A percentile compares a stretch with the other conserved stretches of the same genome.
Conservation (phyloP, 129 eudicot genomes). For the Chrysanthemum lavandulifolium region DNA sequence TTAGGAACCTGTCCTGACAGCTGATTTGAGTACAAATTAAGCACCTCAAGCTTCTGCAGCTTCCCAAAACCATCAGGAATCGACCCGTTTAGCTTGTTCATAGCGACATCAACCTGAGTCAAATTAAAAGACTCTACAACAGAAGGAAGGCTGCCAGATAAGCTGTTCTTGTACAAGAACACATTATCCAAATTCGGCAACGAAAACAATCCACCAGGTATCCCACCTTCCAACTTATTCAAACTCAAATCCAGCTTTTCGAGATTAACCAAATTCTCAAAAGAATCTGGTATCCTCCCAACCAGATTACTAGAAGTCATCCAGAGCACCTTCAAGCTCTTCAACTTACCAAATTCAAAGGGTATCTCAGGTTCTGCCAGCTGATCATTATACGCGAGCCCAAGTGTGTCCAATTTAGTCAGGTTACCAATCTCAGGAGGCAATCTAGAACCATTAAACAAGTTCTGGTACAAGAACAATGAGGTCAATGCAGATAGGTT, state of each 20-base stretch:
- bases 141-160: constrained; percentile 58
- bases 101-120: constrained; percentile 57
- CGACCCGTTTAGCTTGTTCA: constrained; percentile 56
- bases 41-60: constrained; percentile 38
- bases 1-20: constrained; percentile 53
- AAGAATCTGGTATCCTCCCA: constrained; percentile 60
- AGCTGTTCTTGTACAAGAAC: constrained; percentile 44
- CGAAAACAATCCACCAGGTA: constrained; percentile 64
- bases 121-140: constrained; percentile 44
- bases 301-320: constrained; percentile 40
- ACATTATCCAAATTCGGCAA: constrained; percentile 42
- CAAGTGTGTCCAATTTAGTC: constrained; percentile 36
- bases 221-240: constrained; percentile 53
- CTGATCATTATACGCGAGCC: constrained; percentile 46
- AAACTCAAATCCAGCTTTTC: constrained; percentile 49
- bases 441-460: constrained; percentile 55
- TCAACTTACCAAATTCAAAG: constrained; percentile 55
- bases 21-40: constrained; percentile 51
- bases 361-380: constrained; percentile 51
- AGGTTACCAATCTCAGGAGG: constrained; percentile 70
- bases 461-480: constrained; percentile 40
- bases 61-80: constrained; percentile 59
- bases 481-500: constrained; percentile 36
- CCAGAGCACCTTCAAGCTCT: constrained; percentile 46
- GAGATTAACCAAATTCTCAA: constrained; percentile 46